Evolutionary conservation across 352 stramenopile genomes (phyloP).

Genomic region (Phytophthora sp.): DNA sequence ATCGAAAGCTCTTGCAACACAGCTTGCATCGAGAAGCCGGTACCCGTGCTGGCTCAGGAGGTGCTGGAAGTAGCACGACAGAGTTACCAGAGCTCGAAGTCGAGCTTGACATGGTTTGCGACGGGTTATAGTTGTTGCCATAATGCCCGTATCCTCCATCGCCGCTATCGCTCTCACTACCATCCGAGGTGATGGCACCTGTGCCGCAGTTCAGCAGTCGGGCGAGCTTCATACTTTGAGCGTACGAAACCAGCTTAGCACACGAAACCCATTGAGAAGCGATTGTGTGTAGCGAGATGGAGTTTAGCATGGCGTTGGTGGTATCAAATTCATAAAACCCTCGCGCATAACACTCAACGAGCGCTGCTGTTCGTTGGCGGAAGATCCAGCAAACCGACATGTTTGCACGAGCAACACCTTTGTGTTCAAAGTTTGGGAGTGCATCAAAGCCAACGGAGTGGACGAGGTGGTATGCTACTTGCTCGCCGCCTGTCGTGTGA

Average conservation of each 20-base stretch:
- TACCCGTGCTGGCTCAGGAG: conserved; percentile 17
- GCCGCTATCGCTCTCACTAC: conserved; percentile 36
- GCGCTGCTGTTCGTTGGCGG: conserved; percentile 34
- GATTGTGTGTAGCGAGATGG: conserved; percentile 39
- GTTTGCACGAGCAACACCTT: conserved; percentile 39
- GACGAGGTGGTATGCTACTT: conserved; percentile 40
- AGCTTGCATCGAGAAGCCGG: conserved; percentile 33
- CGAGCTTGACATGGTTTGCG: conserved; percentile 33
- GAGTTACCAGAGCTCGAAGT: conserved; percentile 36
- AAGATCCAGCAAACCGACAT: conserved; percentile 58
- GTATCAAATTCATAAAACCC: conserved; percentile 46
- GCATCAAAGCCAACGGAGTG: conserved; percentile 47
- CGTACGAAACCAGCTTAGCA: conserved; percentile 35
- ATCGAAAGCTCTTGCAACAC: conserved; percentile 43
- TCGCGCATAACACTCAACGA: conserved; percentile 38
- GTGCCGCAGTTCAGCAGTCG: conserved; percentile 33
- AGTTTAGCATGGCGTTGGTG: conserved; percentile 44
- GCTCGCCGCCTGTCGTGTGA: conserved; percentile 24
- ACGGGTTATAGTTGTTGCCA: conserved; percentile 13
- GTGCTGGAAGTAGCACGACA: conserved; percentile 25
- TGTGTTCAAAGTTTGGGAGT: conserved; percentile 36
- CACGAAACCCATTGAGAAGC: conserved; percentile 38
- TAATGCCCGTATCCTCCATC: conserved; percentile 2
- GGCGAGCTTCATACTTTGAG: conserved; percentile 54
- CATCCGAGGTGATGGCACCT: conserved; percentile 25